phyloP scores from a whole-genome alignment of 2,329 filamentous ascomycete species.

The Paecilomyces variotii region DNA sequence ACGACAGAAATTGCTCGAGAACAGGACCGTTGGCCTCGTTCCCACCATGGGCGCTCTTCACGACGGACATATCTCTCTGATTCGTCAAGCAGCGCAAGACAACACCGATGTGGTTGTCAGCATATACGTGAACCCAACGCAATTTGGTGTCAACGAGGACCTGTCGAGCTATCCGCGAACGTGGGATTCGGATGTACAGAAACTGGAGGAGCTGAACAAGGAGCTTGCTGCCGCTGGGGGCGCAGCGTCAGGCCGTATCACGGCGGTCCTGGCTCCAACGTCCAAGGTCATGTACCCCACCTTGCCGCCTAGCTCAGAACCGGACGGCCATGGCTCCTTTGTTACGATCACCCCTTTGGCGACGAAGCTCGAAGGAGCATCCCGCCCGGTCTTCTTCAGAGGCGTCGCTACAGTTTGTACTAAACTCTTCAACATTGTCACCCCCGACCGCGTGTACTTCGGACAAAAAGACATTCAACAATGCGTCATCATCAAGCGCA shows the following conservation, averaged over 20 bases:
- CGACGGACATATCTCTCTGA: conserved; percentile 76
- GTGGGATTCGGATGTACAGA: conserved; percentile 67
- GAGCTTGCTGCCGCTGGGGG: conserved; percentile 50
- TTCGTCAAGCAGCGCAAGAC: conserved; percentile 73
- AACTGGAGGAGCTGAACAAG: conserved; percentile 59
- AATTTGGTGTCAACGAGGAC: conserved; percentile 87
- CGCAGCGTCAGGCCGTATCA: conserved; percentile 49
- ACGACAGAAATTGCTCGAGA: conserved; percentile 54
- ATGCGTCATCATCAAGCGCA: conserved; percentile 75
- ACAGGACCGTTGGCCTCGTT: conserved; percentile 74
- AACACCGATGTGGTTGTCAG: conserved; percentile 83
- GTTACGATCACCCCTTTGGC: conserved; percentile 83
- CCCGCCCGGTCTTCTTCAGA: conserved; percentile 87
- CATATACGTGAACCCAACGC: conserved; percentile 93
- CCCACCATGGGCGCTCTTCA: conserved; percentile 99
- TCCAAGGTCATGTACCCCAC: conserved; percentile 82
- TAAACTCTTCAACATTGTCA: conserved; percentile 80
- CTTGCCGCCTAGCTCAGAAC: conserved; percentile 62
- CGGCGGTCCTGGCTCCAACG: conserved; percentile 77
- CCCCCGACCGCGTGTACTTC: conserved; percentile 77
- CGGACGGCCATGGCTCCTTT: conserved; percentile 76
- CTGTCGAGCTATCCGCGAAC: conserved; percentile 82
- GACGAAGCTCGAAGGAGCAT: conserved; percentile 72
- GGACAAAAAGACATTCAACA: conserved; percentile 98
- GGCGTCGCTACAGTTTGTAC: conserved; percentile 95